phyloP scores from a whole-genome alignment of 352 stramenopile species.

The Phytophthora multivora region DNA sequence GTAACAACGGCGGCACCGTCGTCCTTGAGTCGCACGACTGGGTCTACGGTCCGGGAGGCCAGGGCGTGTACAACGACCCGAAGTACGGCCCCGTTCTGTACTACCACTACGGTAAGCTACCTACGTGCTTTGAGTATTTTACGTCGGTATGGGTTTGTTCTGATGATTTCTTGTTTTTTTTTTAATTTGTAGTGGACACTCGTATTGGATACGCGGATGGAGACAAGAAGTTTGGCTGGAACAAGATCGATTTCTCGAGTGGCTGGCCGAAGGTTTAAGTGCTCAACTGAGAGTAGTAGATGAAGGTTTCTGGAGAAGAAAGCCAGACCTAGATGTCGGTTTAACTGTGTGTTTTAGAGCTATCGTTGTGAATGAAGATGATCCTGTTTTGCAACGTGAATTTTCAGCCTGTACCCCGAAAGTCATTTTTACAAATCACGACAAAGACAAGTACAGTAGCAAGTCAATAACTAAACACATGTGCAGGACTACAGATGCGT shows the following conservation, averaged over 20 bases:
- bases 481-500: too few relatives aligned
- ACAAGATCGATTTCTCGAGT: constrained; percentile 43
- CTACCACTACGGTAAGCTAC: constrained; percentile 60
- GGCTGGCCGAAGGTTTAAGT: constrained; percentile 47
- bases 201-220: constrained; percentile 47
- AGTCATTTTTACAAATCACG: too few relatives aligned
- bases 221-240: constrained; percentile 57
- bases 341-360: not conserved
- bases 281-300: not conserved
- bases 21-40: constrained; percentile 50
- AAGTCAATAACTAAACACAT: too few relatives aligned
- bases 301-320: not conserved
- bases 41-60: constrained; percentile 52
- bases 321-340: not conserved
- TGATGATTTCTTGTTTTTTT: constrained; percentile 30
- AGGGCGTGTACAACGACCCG: constrained; percentile 53
- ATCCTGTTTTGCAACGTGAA: not conserved
- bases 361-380: constrained; percentile 6
- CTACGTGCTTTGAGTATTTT: constrained; percentile 9
- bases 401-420: too few relatives aligned
- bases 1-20: constrained; percentile 45
- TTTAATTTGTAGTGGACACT: constrained; percentile 41
- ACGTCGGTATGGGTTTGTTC: constrained; percentile 3
- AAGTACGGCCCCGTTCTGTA: constrained; percentile 50
- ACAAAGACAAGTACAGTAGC: too few relatives aligned